These are phyloP conservation scores for Gonapodya prolifera DNA, from an alignment of 192 early-diverging fungal species.

Conservation along the genomic window DNA sequence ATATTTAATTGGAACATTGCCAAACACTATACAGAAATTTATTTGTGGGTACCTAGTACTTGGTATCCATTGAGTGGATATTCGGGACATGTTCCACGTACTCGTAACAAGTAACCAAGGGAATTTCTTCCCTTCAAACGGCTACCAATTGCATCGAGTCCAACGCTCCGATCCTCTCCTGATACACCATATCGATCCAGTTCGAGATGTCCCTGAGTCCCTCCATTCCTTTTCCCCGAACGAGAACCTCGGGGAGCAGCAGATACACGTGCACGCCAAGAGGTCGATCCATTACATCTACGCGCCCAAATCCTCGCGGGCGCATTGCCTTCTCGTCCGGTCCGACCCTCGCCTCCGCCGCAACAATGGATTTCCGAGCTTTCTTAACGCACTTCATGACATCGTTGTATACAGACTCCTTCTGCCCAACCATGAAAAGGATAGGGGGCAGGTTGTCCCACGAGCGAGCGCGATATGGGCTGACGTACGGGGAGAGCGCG, in stretches of 20 bases:
- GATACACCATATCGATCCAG: background rate
- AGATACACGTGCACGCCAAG: background rate
- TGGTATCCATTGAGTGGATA: no score
- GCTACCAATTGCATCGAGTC: no score
- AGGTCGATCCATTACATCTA: background rate
- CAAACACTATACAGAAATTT: no score
- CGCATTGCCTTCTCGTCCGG: background rate
- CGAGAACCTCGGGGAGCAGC: background rate
- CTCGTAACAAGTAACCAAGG: no score
- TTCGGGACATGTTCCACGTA: no score
- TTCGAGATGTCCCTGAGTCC: background rate
- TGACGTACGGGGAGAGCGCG: background rate
- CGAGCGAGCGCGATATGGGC: background rate
- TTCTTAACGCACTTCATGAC: background rate
- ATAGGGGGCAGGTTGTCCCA: background rate
- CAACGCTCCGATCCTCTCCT: no score
- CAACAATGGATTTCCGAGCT: background rate
- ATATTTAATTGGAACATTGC: no score
- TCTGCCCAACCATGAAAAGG: background rate
- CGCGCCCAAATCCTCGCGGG: background rate
- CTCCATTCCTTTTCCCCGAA: background rate
- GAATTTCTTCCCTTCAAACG: no score
- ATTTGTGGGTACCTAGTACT: no score
- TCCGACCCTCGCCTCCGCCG: background rate
- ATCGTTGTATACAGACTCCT: background rate